These are phyloP conservation scores for Helotiales sp. DNA, from an alignment of 2,329 filamentous ascomycete genomes.

Conservation along the genomic window DNA sequence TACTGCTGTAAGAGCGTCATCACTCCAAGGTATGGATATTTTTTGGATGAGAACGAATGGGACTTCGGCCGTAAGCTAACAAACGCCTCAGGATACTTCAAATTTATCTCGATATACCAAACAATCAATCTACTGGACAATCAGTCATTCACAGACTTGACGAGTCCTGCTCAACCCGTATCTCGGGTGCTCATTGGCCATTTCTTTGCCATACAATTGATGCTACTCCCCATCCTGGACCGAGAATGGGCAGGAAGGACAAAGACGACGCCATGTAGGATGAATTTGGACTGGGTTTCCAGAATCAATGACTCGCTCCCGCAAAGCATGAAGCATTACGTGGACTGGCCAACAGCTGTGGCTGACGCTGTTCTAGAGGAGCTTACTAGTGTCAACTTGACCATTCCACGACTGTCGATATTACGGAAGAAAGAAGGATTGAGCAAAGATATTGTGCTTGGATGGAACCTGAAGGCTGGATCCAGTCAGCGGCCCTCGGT, in stretches of 20 bases:
- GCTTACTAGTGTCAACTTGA: neutral
- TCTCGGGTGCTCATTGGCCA: conserved; percentile 46
- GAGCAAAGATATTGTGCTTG: conserved; percentile 4
- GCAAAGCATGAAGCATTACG: neutral
- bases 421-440: conserved; percentile 10
- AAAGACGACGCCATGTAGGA: conserved; percentile 6
- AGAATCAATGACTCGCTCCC: conserved; percentile 1
- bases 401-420: conserved; percentile 6
- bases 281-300: conserved; percentile 13
- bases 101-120: conserved; percentile 43
- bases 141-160: conserved; percentile 43
- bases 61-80: neutral
- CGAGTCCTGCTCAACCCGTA: conserved; percentile 42
- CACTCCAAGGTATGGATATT: conserved; percentile 27
- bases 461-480: neutral
- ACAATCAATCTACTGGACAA: conserved; percentile 41
- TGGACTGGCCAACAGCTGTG: conserved; percentile 25
- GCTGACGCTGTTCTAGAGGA: conserved; percentile 11
- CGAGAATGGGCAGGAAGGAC: conserved; percentile 30
- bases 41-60: neutral
- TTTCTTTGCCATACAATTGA: conserved; percentile 46
- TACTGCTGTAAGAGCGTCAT: conserved; percentile 27
- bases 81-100: conserved; percentile 37
- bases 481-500: neutral
- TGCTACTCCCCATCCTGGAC: conserved; percentile 42